Percentiles rank a stretch among this genome's conserved stretches.
These are phyloP conservation scores for Didymella lethalis DNA, from an alignment of 2,329 filamentous ascomycete species.

Conservation along the genomic window DNA sequence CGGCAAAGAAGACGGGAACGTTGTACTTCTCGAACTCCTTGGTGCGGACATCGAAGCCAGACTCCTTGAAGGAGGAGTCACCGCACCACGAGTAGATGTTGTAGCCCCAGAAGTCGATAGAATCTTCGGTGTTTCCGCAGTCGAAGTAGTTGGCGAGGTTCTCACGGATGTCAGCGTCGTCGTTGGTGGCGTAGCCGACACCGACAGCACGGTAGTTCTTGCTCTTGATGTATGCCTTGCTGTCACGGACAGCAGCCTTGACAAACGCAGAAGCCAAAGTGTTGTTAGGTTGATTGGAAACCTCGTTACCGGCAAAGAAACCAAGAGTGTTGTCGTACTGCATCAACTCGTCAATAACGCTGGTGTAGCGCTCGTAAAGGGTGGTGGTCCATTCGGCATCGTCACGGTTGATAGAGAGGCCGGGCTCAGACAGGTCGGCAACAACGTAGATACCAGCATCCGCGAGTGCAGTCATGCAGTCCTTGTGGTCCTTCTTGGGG, in stretches of 20 bases:
- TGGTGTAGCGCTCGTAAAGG: constrained; percentile 81
- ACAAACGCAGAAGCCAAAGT: constrained; percentile 91
- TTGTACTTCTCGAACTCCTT: constrained; percentile 88
- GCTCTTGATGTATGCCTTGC: constrained; percentile 88
- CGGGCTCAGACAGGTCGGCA: constrained; percentile 85
- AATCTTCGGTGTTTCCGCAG: constrained; percentile 70
- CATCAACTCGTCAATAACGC: constrained; percentile 80
- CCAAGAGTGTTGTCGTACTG: constrained; percentile 91
- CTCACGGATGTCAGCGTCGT: constrained; percentile 82
- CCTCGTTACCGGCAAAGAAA: constrained; percentile 99
- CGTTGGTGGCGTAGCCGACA: constrained; percentile 96
- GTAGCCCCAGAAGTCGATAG: constrained; percentile 99
- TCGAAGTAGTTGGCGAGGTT: constrained; percentile 93
- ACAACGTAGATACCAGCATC: constrained; percentile 94
- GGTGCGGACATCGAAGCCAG: constrained; percentile 83
- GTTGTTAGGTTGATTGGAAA: constrained; percentile 88
- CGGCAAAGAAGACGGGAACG: constrained; percentile 96
- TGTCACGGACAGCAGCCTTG: constrained; percentile 96
- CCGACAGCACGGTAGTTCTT: constrained; percentile 80
- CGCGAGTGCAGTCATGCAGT: constrained; percentile 84
- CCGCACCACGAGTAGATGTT: constrained; percentile 99
- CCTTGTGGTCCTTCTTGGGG: constrained; percentile 76
- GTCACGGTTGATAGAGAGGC: constrained; percentile 83
- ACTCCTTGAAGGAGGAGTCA: constrained; percentile 75
- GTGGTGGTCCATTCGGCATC: constrained; percentile 78